Conservation (phyloP, 2,329 filamentous ascomycete genomes). For the Trichocomaceae sp. region DNA sequence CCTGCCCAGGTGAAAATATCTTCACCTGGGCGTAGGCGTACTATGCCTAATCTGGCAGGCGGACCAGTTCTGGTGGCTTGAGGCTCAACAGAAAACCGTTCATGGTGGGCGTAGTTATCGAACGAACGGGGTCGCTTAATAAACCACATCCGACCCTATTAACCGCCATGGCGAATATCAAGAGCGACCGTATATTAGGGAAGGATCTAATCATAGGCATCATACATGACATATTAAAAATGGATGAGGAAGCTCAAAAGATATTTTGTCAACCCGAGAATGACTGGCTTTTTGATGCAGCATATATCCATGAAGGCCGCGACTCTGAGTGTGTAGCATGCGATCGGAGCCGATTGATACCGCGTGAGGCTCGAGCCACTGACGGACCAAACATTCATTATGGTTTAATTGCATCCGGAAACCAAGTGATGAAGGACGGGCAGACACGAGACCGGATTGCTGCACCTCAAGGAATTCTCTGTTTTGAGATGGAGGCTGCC, state of each 20-base stretch:
- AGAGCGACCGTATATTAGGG: neutral
- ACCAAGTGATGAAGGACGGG: slow-evolving; percentile 16
- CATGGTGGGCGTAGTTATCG: no score
- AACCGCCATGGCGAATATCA: neutral
- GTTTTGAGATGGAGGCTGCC: slow-evolving; percentile 2
- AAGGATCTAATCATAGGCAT: neutral
- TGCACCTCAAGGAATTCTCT: neutral
- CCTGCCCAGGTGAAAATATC: no score
- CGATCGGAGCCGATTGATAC: neutral
- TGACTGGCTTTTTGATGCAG: neutral
- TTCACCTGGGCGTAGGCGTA: no score
- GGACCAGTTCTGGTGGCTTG: no score
- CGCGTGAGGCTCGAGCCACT: neutral
- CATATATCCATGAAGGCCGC: neutral
- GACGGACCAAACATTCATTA: slow-evolving; percentile 13
- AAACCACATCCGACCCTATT: neutral
- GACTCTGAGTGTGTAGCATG: neutral
- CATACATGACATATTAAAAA: neutral
- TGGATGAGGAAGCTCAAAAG: no score
- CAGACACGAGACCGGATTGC: slow-evolving; percentile 7
- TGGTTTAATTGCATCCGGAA: slow-evolving; percentile 16
- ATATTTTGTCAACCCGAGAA: neutral
- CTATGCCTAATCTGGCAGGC: no score
- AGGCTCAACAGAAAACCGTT: no score
- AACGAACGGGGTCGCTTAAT: neutral